Evolutionary conservation across 371 early-diverging fungal genomes (phyloP), one percentile per base, ranked within the genome.

Genomic region (Sporodiniella umbellata): DNA sequence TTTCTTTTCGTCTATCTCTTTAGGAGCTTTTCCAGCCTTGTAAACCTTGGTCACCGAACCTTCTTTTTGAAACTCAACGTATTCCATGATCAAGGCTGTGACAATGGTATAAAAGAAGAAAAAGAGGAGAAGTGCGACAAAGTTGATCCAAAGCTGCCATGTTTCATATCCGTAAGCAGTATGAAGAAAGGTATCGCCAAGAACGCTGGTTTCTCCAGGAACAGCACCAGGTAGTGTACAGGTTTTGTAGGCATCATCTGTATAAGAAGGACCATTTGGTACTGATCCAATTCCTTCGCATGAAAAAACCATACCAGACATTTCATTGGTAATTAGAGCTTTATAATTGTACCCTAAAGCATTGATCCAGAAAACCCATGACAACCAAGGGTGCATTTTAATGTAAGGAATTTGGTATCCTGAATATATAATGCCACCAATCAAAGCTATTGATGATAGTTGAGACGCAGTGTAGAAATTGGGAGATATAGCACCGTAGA

Each of bases 321-420:
- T 79, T 62, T 89, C 89, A 64, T 86, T 89, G 12, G 78, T 72
- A 38, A 84, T 56, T 40, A 89, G n/a, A n/a, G n/a, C n/a, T n/a
- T n/a, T n/a, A n/a, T n/a, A n/a, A n/a, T n/a, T n/a, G n/a, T n/a
- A n/a, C n/a, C n/a, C n/a, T n/a, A n/a, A n/a, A n/a, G n/a, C n/a
- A n/a, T n/a, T n/a, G n/a, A n/a, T n/a, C n/a, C n/a, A n/a, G n/a
- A n/a, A n/a, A n/a, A n/a, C n/a, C n/a, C n/a, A n/a, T n/a, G n/a
- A n/a, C n/a, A n/a, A n/a, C n/a, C n/a, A n/a, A n/a, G n/a, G n/a
- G n/a, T n/a, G n/a, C n/a, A n/a, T n/a, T n/a, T n/a, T n/a, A n/a
- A n/a, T n/a, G n/a, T n/a, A n/a, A n/a, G n/a, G n/a, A n/a, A n/a
- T n/a, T 52, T 82, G 70, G 37, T 87, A 87, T 46, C 89, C 87